Base-by-base conservation (phyloP, 192 early-diverging fungal genomes). In the Podila horticola region DNA sequence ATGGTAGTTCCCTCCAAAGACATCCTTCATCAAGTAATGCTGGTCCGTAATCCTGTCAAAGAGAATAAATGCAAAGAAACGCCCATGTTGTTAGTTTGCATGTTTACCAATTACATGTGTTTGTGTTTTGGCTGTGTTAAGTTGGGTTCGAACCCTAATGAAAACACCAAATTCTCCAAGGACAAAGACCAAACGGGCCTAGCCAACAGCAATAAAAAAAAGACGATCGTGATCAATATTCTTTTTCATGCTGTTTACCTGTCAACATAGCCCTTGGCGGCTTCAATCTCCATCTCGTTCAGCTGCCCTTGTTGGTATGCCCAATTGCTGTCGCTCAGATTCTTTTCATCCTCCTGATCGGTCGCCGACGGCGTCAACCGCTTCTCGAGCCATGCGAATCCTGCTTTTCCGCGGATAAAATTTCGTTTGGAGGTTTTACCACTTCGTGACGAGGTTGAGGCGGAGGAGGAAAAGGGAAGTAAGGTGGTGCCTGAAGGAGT, bases 1-100 rank as follows among this genome's bases (percentile, higher is more conserved):
- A 66, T 73, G 73, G 51, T 72, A 84, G 69, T 79, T 79, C n/a
- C 72, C 69, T 10, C 52, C 69, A 72, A 77, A 74, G 22, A 79
- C 66, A 63, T 79, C 70, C 64, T 79, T 79, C 62, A 67, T 66
- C 41, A 84, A 34, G 65, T 69, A 84, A 38, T 84, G 83, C 55
- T 74, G 71, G 7, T 76, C 74, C 0, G 74, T 76, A 17, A 76
- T 49, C 24, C 74, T 76, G 45, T 13, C 13, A 61, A 31, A 13
- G 6, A 58, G 31, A 52, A 52, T 20, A n/a, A 52, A 52, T 20
- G 20, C 28, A 13, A 19, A 24, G 28, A 29, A n/a, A 45, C 2
- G 36, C 1, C 19, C 41, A 45, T 45, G 41, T 17, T 45, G 41
- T 45, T 17, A 45, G 41, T 45, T 15, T 17, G 15, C 13, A 15